A percentile compares a stretch with the other conserved stretches of the same genome.
Evolutionary conservation across 331 rosid species (phyloP).

Genomic region (Acacia concinna): DNA sequence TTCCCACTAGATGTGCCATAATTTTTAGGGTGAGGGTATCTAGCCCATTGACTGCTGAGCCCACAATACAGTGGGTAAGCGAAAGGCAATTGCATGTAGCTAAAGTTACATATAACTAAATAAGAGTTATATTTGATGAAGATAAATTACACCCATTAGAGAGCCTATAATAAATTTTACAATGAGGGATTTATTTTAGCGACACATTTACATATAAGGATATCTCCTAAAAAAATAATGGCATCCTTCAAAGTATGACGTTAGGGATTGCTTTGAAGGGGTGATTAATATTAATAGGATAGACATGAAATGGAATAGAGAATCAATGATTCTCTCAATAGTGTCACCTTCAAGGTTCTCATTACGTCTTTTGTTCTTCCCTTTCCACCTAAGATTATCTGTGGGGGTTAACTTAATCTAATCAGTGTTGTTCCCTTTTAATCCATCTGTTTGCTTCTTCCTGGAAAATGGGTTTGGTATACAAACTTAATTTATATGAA

Average conservation of each 20-base stretch:
- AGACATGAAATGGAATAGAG: slow-evolving; percentile 11
- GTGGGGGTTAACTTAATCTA: background rate
- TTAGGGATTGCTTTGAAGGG: background rate
- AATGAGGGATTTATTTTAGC: no score
- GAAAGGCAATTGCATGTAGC: no score
- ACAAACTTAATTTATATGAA: slow-evolving; percentile 16
- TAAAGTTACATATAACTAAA: no score
- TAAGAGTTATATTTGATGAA: no score
- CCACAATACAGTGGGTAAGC: no score
- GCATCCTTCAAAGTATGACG: background rate
- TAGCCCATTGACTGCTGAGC: no score
- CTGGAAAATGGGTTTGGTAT: slow-evolving; percentile 3
- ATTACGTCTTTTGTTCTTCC: background rate
- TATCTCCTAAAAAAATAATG: background rate
- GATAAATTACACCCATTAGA: no score
- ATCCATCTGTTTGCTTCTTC: slow-evolving; percentile 13
- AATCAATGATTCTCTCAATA: background rate
- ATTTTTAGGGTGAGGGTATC: no score
- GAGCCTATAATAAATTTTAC: no score
- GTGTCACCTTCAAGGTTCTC: background rate
- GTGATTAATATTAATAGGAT: background rate
- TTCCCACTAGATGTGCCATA: no score
- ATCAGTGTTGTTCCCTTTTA: background rate
- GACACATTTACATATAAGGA: no score
- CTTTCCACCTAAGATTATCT: background rate